These are phyloP conservation scores for Phyllostachys edulis DNA, from an alignment of 176 grass and related monocot genomes.

Conservation along the genomic window DNA sequence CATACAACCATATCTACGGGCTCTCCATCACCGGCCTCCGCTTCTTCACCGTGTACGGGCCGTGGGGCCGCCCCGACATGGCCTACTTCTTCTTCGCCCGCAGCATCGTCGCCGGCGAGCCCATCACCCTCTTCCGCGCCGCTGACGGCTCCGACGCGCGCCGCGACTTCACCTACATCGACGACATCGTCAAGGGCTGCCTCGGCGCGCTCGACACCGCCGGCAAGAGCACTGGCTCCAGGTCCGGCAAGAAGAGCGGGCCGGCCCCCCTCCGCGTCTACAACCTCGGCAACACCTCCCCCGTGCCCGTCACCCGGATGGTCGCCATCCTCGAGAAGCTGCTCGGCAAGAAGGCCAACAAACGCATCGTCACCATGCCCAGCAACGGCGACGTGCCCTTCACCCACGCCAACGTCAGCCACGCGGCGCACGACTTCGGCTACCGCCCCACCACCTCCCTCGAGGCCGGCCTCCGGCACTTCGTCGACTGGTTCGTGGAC, in stretches of 20 bases:
- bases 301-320: slow-evolving; percentile 81
- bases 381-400: slow-evolving; percentile 95
- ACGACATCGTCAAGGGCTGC: slow-evolving; percentile 91
- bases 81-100: slow-evolving; percentile 92
- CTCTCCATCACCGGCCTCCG: slow-evolving; percentile 92
- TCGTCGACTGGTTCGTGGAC: slow-evolving; percentile 78
- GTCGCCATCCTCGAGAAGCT: slow-evolving; percentile 79
- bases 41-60: slow-evolving; percentile 98
- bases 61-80: slow-evolving; percentile 97
- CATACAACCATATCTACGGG: slow-evolving; percentile 97
- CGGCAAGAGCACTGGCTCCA: slow-evolving; percentile 66
- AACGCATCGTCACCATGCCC: slow-evolving; percentile 77
- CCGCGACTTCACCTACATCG: slow-evolving; percentile 96
- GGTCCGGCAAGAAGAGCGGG: slow-evolving; percentile 58
- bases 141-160: slow-evolving; percentile 61
- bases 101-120: slow-evolving; percentile 69
- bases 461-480: slow-evolving; percentile 71
- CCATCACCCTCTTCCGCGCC: slow-evolving; percentile 76
- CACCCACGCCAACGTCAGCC: slow-evolving; percentile 93
- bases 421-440: slow-evolving; percentile 76
- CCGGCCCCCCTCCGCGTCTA: slow-evolving; percentile 80
- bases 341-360: slow-evolving; percentile 91
- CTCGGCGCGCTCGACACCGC: slow-evolving; percentile 83
- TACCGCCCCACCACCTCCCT: slow-evolving; percentile 86
- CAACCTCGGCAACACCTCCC: slow-evolving; percentile 96